Percentiles rank a stretch among this genome's conserved stretches.
Conservation (phyloP, 140 eudicot species). For the Oenanthe javanica region DNA sequence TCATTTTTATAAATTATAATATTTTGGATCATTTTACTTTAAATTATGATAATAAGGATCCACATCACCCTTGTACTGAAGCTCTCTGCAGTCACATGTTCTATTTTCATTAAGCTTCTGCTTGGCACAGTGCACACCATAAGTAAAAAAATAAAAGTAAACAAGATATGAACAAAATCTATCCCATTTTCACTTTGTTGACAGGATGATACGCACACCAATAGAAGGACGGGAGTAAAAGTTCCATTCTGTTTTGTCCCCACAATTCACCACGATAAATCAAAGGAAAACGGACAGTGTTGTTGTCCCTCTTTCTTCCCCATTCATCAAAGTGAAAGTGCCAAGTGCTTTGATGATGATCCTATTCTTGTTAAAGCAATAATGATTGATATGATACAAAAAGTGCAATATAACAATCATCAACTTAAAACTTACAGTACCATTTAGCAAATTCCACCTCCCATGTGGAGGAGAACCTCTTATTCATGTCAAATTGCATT, state of each 20-base stretch:
- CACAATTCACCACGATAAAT: slow-evolving; percentile 11
- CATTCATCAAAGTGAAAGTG: background rate
- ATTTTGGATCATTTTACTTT: too few species aligned
- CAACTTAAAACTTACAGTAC: slow-evolving; percentile 4
- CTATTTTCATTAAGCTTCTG: background rate
- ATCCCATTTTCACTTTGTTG: slow-evolving; percentile 13
- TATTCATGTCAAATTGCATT: slow-evolving; percentile 19
- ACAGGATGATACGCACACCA: slow-evolving; percentile 14
- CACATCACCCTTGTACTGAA: background rate
- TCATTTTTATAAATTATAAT: too few species aligned
- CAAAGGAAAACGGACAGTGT: background rate
- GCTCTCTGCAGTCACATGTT: background rate
- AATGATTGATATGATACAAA: background rate
- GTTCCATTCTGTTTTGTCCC: slow-evolving; percentile 19
- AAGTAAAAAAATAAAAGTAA: background rate
- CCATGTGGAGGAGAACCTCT: slow-evolving; percentile 18
- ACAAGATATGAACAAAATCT: background rate
- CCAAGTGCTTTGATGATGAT: background rate
- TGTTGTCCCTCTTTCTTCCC: background rate
- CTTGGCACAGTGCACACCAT: background rate
- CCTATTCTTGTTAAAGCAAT: slow-evolving; percentile 7
- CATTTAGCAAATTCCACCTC: background rate
- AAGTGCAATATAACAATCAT: background rate
- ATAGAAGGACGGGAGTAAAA: slow-evolving; percentile 15
- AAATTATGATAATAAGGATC: too few species aligned